Evolutionary conservation across 225 moss, liverwort and hornwort genomes (phyloP).

Genomic region (Neckera pumila): DNA sequence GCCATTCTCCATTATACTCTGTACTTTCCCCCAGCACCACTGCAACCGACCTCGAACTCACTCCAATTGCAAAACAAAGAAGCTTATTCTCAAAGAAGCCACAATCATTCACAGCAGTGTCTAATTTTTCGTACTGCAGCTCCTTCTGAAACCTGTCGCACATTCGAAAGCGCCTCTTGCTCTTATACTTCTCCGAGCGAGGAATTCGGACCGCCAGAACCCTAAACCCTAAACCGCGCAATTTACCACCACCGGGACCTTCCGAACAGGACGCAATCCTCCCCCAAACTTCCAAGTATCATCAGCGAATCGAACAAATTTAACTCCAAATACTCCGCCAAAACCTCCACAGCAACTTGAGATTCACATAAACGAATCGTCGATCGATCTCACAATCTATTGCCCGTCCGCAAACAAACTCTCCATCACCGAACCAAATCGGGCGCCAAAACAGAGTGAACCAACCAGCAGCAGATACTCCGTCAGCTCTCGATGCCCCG

Average conservation of each 20-base stretch:
- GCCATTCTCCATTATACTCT: background rate
- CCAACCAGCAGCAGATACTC: background rate
- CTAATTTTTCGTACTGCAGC: background rate
- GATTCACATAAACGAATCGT: background rate
- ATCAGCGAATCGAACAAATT: background rate
- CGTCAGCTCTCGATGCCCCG: background rate
- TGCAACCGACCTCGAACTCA: background rate
- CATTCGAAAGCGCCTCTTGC: background rate
- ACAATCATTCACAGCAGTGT: background rate
- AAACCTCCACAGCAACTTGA: background rate
- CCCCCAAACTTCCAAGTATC: background rate
- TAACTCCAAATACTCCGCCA: background rate
- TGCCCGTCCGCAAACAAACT: background rate
- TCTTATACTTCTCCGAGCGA: background rate
- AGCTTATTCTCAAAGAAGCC: too few relatives aligned
- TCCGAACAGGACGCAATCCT: background rate
- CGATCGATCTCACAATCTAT: background rate
- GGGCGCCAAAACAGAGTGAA: background rate
- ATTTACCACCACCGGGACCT: background rate
- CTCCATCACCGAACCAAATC: background rate
- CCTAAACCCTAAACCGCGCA: background rate
- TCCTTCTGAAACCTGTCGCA: background rate
- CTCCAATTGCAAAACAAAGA: background rate
- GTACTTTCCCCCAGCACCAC: background rate
- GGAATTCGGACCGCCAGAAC: background rate